Base-by-base conservation (phyloP, 1,139 yeast genomes). In the Wickerhamomyces sp. region DNA sequence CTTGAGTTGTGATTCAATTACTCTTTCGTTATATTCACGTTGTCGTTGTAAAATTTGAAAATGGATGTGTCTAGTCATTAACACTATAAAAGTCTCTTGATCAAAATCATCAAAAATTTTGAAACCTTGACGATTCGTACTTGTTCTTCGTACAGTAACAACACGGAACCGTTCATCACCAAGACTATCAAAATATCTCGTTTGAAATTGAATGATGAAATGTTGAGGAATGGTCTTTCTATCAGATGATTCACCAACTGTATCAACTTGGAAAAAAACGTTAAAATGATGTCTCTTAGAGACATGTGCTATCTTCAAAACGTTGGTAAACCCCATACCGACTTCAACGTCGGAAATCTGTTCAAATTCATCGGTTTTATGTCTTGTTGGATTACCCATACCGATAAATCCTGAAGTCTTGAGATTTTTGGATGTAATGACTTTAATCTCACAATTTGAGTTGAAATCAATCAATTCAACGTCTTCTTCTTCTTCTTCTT, bases 1-100 rank as follows among this genome's bases (percentile, higher is more conserved):
- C 35, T 65, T 70, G 2, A 66, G 46, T 6, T 52, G 42, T 4
- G 49, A 10, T 9, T 31, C 13, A 7, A 34, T 30, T n/a, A n/a
- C n/a, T n/a, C n/a, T n/a, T 3, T 37, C 31, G 3, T 26, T 11
- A 22, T 36, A 33, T 6, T 32, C 52, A 72, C 62, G 53, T 21
- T 55, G 61, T 16, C 61, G 57, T 16, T 54, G 71, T 68, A 61
- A 75, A 66, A 40, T 68, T 55, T 58, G 73, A 62, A 70, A 68
- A 37, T 76, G 69, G 11, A 78, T 69, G 50, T 80, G 62, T 20
- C 40, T 39, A 1, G 82, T 70, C 67, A 73, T 70, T 42, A 77
- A 60, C 5, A 75, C 81, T 2, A 80, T 78, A 7, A 81, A 79
- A 5, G 82, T 80, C 55, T 77, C 84, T 61, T 77, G 83, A 54